phyloP scores from a whole-genome alignment of 1,284 basidiomycete species.

The Rhodofomes roseus region DNA sequence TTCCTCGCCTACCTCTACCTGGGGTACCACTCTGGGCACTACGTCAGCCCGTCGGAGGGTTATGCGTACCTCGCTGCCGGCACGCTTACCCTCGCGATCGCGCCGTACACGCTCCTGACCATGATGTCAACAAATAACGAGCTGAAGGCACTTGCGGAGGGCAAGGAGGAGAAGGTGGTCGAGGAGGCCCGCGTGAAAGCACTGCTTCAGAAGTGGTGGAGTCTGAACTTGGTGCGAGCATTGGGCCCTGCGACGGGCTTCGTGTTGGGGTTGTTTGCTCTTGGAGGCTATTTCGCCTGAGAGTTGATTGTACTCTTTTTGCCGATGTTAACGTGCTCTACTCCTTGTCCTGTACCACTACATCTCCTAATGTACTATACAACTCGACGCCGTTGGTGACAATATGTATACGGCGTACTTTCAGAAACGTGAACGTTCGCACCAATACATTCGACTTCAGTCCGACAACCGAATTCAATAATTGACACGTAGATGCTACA shows the following conservation, averaged over 20 bases:
- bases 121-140: neutral
- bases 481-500: conserved; percentile 2
- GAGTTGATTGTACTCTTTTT: too few species aligned
- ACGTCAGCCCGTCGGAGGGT: neutral
- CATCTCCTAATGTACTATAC: too few species aligned
- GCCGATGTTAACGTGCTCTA: too few species aligned
- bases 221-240: neutral
- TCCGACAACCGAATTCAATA: neutral
- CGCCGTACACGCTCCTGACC: neutral
- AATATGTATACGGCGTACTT: too few species aligned
- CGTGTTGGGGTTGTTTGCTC: neutral
- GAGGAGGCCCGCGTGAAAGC: neutral
- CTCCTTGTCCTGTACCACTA: too few species aligned
- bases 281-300: neutral
- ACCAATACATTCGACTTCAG: too few species aligned
- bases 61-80: conserved; percentile 1
- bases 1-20: neutral
- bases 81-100: neutral
- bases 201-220: neutral
- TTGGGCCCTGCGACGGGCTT: neutral
- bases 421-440: neutral
- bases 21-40: neutral
- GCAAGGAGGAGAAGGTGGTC: neutral
- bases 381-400: too few species aligned
- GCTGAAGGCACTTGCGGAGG: neutral